Conservation (phyloP, 352 stramenopile genomes). For the Globisporangium mamillatum region DNA sequence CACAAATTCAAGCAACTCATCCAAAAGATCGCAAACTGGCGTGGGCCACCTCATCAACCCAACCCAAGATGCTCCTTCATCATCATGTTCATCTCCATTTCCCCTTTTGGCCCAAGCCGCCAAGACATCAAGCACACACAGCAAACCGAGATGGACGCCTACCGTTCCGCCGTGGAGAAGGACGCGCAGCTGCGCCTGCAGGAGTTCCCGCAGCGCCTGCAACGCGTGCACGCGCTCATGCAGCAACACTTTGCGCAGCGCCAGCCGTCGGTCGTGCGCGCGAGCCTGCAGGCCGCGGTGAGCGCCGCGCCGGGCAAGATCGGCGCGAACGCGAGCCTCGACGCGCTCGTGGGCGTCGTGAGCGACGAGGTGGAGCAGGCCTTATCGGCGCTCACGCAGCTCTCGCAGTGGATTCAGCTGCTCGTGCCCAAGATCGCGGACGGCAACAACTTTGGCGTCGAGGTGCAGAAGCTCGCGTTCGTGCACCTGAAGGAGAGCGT, state of each 20-base stretch:
- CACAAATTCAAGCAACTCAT: too few relatives aligned
- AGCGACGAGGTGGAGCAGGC: slow-evolving; percentile 55
- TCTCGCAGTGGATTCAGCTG: slow-evolving; percentile 75
- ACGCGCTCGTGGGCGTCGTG: slow-evolving; percentile 37
- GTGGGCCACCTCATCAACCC: neutral
- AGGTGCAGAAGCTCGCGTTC: slow-evolving; percentile 78
- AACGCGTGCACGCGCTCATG: slow-evolving; percentile 43
- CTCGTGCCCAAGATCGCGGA: slow-evolving; percentile 74
- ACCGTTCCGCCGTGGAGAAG: slow-evolving; percentile 37
- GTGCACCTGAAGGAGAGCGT: slow-evolving; percentile 63
- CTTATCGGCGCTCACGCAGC: slow-evolving; percentile 40
- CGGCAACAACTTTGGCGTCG: slow-evolving; percentile 88
- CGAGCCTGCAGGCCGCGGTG: slow-evolving; percentile 34
- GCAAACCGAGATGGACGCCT: slow-evolving; percentile 43
- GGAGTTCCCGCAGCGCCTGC: slow-evolving; percentile 45
- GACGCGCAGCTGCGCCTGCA: slow-evolving; percentile 41
- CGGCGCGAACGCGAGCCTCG: slow-evolving; percentile 38
- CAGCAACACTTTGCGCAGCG: slow-evolving; percentile 45
- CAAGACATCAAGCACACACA: neutral
- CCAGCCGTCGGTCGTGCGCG: slow-evolving; percentile 35
- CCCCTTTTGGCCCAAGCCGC: neutral
- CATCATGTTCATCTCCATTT: neutral
- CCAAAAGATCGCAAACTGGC: slow-evolving; percentile 6
- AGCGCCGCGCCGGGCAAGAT: slow-evolving; percentile 29
- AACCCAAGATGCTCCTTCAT: neutral